phyloP scores from a whole-genome alignment of 192 early-diverging fungal genomes.

The Backusella parvicylindrica region DNA sequence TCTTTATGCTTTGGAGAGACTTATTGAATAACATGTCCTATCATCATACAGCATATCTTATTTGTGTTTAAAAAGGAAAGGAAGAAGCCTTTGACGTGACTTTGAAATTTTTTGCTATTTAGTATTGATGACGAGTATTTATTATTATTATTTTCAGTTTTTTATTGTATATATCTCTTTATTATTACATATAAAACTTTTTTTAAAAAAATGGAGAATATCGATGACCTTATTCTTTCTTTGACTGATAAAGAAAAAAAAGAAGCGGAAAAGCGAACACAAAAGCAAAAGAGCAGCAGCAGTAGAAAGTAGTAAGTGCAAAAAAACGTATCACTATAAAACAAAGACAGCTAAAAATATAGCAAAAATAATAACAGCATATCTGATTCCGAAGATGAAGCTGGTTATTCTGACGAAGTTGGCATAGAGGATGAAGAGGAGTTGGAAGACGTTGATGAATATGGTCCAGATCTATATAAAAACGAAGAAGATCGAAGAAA shows the following conservation, averaged over 20 bases:
- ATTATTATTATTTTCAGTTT: no score
- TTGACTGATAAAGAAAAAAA: conserved; percentile 18
- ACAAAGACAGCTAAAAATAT: neutral
- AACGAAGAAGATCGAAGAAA: conserved; percentile 59
- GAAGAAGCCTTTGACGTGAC: no score
- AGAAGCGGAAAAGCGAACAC: neutral
- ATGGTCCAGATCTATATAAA: conserved; percentile 72
- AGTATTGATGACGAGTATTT: neutral
- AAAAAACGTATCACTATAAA: no score
- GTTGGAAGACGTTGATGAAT: conserved; percentile 60
- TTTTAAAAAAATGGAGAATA: conserved; percentile 18
- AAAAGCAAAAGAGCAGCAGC: conserved; percentile 5
- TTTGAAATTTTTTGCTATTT: no score
- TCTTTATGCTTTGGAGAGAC: no score
- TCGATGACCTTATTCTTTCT: conserved; percentile 32
- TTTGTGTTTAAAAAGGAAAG: no score
- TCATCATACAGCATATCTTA: no score
- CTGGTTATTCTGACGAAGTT: conserved; percentile 35
- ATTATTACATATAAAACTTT: neutral
- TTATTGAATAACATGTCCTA: no score
- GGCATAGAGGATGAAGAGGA: conserved; percentile 49
- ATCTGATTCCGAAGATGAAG: conserved; percentile 39
- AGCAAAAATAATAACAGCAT: neutral
- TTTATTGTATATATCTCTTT: neutral
- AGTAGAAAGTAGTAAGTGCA: neutral